Conservation (phyloP, 495 filamentous ascomycete genomes). For the Aspergillus ostianus region DNA sequence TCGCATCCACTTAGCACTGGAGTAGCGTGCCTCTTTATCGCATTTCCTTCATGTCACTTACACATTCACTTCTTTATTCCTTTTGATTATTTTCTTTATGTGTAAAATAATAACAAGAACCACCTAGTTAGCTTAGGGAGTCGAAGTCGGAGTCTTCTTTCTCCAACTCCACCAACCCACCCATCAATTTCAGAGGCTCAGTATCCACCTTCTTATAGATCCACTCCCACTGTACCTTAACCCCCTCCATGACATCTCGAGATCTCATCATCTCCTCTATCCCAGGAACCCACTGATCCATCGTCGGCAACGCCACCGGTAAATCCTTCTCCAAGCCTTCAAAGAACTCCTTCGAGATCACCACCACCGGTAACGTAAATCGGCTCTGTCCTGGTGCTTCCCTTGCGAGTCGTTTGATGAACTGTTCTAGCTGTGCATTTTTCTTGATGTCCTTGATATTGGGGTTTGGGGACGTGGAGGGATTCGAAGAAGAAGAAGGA, state of each 20-base stretch:
- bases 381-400: conserved; percentile 32
- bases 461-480: neutral
- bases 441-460: too few relatives aligned
- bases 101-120: neutral
- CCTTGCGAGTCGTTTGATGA: conserved; percentile 16
- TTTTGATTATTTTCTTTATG: conserved; percentile 11
- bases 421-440: neutral
- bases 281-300: conserved; percentile 22
- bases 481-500: neutral
- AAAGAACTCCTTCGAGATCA: conserved; percentile 6
- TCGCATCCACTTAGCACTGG: neutral
- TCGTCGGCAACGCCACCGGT: conserved; percentile 33
- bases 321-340: conserved; percentile 7
- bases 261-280: neutral
- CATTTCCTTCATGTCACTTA: neutral
- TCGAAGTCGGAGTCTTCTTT: conserved; percentile 4
- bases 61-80: neutral
- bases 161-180: conserved; percentile 22
- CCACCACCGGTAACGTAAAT: conserved; percentile 42
- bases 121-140: neutral
- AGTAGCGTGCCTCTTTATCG: conserved; percentile 3
- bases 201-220: conserved; percentile 45
- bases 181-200: conserved; percentile 36
- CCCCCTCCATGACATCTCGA: neutral
- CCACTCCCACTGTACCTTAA: conserved; percentile 41